Base-by-base conservation (phyloP, 1,139 yeast genomes). In the Saccharomyces uvarum region DNA sequence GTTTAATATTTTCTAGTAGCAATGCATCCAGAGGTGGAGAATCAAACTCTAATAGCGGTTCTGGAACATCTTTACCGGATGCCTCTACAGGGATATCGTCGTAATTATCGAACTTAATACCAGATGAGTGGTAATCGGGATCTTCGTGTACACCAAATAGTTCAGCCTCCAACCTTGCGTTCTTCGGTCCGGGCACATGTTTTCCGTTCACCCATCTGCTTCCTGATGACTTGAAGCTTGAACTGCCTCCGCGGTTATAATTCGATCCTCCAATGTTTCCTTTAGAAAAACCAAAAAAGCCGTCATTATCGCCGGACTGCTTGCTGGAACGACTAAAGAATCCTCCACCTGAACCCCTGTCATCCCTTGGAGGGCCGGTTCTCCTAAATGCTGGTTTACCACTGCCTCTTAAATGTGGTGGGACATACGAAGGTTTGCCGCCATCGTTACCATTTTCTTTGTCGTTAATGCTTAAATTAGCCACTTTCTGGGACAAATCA, bases 61-160 rank as follows among this genome's bases (percentile, higher is more conserved):
- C 97, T 55, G 99, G 98, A 54, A 89, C 96, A 59, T 86, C 82
- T 51, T 86, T 87, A 73, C 99, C 99, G 52, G 96, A 77, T 51
- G 97, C 98, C 75, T 93, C 98, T 63, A 91, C 97, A 57, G 98
- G 98, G 63, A 93, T 91, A 59, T 91, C 97, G 71, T 93, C 98
- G 74, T 93, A 93, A 78, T 89, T 89, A 74, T 93, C 99, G 69
- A 93, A 93, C 78, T 93, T 93, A 75, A 93, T 93, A 77, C 99
- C 99, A 47, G 96, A 86, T 52, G 95, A 84, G 76, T 86, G 96
- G 79, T 83, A 82, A 49, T 74, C 72, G 53, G 87, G 73, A 70
- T 89, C 97, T 55, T 88, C 95, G 51, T 84, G 81, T 52, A 82
- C 83, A 63, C 98, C 99, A 69, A 88, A 93, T 61, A 93, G 78